These are phyloP conservation scores for Botrytis aclada DNA, from an alignment of 2,329 filamentous ascomycete genomes.

Conservation along the genomic window DNA sequence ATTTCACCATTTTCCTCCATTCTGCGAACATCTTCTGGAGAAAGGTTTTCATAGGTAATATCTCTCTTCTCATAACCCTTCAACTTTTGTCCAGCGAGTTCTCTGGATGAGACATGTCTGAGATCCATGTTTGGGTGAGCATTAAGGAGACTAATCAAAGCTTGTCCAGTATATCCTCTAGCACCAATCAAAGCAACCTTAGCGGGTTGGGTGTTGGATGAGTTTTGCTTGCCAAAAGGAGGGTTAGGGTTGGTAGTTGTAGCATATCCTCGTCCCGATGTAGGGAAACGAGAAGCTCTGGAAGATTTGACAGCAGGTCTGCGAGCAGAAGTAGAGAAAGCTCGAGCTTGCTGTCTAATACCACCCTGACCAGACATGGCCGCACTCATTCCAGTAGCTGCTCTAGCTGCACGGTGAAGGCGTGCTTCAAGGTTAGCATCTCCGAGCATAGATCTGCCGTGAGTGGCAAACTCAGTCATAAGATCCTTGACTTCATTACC, in stretches of 20 bases:
- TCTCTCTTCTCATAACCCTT: conserved; percentile 88
- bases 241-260: conserved; percentile 82
- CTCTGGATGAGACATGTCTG: conserved; percentile 86
- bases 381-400: conserved; percentile 58
- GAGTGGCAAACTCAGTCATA: conserved; percentile 79
- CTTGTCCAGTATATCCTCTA: conserved; percentile 90
- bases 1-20: conserved; percentile 83
- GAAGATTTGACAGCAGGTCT: conserved; percentile 36
- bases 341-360: conserved; percentile 60
- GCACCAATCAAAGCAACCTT: conserved; percentile 86
- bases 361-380: conserved; percentile 41
- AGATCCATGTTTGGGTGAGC: conserved; percentile 87
- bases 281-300: conserved; percentile 18
- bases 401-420: conserved; percentile 72
- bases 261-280: conserved; percentile 50
- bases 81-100: conserved; percentile 81
- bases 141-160: conserved; percentile 83
- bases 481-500: conserved; percentile 77
- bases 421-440: conserved; percentile 87
- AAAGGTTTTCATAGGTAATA: conserved; percentile 88
- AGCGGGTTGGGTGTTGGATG: conserved; percentile 73
- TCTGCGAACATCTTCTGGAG: conserved; percentile 77
- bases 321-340: conserved; percentile 61
- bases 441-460: conserved; percentile 83
- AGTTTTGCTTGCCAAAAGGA: conserved; percentile 83